These are phyloP conservation scores for Monsonia emarginata DNA, from an alignment of 441 rosid genomes.

Conservation along the genomic window DNA sequence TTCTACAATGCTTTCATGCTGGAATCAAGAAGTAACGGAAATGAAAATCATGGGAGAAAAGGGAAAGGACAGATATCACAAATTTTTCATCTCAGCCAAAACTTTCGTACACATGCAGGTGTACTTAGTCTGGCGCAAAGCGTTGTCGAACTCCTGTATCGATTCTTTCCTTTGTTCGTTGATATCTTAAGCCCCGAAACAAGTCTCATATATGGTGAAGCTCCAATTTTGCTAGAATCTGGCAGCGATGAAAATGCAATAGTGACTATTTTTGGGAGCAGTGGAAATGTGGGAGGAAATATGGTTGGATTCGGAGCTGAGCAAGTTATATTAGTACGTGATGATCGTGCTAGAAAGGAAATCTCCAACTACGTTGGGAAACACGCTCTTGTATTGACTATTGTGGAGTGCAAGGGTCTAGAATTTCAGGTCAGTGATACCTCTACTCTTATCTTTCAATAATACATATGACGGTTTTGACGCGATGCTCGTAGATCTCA, in stretches of 20 bases:
- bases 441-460: not conserved
- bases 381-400: slow-evolving; percentile 47
- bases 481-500: not conserved
- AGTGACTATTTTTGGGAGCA: slow-evolving; percentile 30
- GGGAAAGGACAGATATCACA: slow-evolving; percentile 36
- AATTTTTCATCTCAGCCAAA: slow-evolving; percentile 35
- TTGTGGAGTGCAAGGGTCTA: slow-evolving; percentile 46
- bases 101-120: slow-evolving; percentile 50
- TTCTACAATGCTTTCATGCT: slow-evolving; percentile 36
- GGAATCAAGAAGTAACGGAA: slow-evolving; percentile 15
- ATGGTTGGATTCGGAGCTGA: slow-evolving; percentile 46
- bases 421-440: slow-evolving; percentile 43
- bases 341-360: slow-evolving; percentile 32
- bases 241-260: slow-evolving; percentile 29
- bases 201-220: slow-evolving; percentile 37
- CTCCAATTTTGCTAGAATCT: slow-evolving; percentile 36
- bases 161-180: slow-evolving; percentile 29
- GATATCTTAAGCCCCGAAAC: slow-evolving; percentile 35
- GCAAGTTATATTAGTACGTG: slow-evolving; percentile 45
- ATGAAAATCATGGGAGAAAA: slow-evolving; percentile 15
- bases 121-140: slow-evolving; percentile 46
- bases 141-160: slow-evolving; percentile 38
- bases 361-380: slow-evolving; percentile 29
- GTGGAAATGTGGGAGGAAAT: slow-evolving; percentile 8
- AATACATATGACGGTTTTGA: not conserved